Percentiles rank a stretch among this genome's conserved stretches.
phyloP scores from a whole-genome alignment of 2,329 filamentous ascomycete species.

The Neocucurbitaria cava region DNA sequence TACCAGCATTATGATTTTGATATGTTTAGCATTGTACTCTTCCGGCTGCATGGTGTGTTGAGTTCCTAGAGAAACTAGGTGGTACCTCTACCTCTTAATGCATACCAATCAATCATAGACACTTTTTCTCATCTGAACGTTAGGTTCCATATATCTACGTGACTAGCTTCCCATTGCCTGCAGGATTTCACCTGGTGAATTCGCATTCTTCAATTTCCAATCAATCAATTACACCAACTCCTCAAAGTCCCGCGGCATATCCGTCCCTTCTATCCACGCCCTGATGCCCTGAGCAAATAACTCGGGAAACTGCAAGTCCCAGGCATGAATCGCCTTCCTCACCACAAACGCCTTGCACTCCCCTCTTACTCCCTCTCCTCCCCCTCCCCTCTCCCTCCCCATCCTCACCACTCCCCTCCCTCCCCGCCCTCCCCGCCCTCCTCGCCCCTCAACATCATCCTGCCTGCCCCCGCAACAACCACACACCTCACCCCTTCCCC shows the following conservation, averaged over 20 bases:
- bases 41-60: background rate
- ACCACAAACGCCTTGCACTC: constrained; percentile 10
- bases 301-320: constrained; percentile 18
- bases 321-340: constrained; percentile 11
- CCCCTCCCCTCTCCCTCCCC: too few relatives aligned
- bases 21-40: background rate
- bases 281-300: constrained; percentile 15
- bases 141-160: too few relatives aligned
- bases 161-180: too few relatives aligned
- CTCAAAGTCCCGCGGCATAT: constrained; percentile 15
- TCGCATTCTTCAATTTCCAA: too few relatives aligned
- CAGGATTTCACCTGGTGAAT: too few relatives aligned
- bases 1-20: background rate
- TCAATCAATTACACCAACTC: too few relatives aligned
- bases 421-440: background rate
- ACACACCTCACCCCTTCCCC: background rate
- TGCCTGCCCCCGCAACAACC: background rate
- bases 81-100: background rate
- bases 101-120: too few relatives aligned
- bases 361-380: background rate
- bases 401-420: background rate
- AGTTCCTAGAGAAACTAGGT: too few relatives aligned
- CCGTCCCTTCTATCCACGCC: constrained; percentile 10
- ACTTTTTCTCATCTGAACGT: too few relatives aligned
- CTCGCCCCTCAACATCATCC: background rate